Percentiles rank a stretch among this genome's conserved stretches.
phyloP scores from a whole-genome alignment of 345 rosid species.

The Odontarrhena argentea region DNA sequence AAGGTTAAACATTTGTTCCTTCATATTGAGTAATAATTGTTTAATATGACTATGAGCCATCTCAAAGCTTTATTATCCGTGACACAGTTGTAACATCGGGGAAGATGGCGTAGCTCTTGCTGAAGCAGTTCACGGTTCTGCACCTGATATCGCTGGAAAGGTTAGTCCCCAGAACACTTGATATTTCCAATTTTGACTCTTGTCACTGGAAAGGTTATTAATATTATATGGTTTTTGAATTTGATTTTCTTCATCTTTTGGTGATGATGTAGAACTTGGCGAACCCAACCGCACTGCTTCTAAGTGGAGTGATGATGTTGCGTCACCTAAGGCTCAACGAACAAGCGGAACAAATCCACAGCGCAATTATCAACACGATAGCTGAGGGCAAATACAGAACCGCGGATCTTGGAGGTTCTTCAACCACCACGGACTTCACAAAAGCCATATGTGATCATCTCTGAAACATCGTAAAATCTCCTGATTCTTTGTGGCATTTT shows the following conservation, averaged over 20 bases:
- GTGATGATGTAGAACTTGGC: conserved; percentile 66
- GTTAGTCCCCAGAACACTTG: conserved; percentile 46
- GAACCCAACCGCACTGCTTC: conserved; percentile 91
- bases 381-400: conserved; percentile 91
- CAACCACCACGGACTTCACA: conserved; percentile 83
- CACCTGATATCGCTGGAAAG: conserved; percentile 99
- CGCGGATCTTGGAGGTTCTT: conserved; percentile 85
- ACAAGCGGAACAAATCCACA: conserved; percentile 84
- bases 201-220: too few species aligned
- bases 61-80: conserved; percentile 23
- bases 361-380: conserved; percentile 80
- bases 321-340: conserved; percentile 77
- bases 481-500: conserved; percentile 27
- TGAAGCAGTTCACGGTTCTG: conserved; percentile 99
- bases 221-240: not conserved
- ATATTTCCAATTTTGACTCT: not conserved
- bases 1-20: conserved; percentile 50
- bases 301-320: conserved; percentile 85
- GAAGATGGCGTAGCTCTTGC: conserved; percentile 99
- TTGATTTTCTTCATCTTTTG: not conserved
- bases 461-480: conserved; percentile 44
- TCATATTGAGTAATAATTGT: not conserved
- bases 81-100: conserved; percentile 86
- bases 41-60: not conserved
- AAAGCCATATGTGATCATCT: conserved; percentile 88